These are phyloP conservation scores for Lagenidium sp. DNA, from an alignment of 352 stramenopile genomes.

Conservation along the genomic window DNA sequence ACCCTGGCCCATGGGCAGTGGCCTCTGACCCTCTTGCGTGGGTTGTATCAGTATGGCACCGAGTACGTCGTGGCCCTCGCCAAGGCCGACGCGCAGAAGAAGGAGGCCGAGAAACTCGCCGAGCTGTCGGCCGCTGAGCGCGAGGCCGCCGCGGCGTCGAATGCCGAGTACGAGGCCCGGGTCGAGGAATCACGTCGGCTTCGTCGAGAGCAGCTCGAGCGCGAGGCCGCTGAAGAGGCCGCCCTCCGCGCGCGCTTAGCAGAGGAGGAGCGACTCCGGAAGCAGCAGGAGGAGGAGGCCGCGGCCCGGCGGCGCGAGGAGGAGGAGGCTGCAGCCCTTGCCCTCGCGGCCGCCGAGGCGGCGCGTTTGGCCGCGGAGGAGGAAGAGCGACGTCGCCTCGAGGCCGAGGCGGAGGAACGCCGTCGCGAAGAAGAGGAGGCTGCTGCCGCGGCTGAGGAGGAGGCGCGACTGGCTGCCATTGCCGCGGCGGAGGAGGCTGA, in stretches of 20 bases:
- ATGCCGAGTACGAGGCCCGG: conserved; percentile 64
- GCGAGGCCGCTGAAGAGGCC: conserved; percentile 45
- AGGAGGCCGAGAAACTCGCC: conserved; percentile 49
- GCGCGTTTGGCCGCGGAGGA: conserved; percentile 20
- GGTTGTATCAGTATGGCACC: conserved; percentile 55
- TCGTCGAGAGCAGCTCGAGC: conserved; percentile 65
- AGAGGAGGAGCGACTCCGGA: conserved; percentile 25
- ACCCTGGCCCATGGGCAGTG: background rate
- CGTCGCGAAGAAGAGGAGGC: conserved; percentile 6
- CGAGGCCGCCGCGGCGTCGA: conserved; percentile 26
- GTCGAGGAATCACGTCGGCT: conserved; percentile 75
- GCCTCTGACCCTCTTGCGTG: conserved; percentile 1
- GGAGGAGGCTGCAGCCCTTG: conserved; percentile 22
- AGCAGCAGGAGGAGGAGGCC: conserved; percentile 26
- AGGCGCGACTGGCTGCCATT: conserved; percentile 7
- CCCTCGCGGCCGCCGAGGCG: conserved; percentile 26
- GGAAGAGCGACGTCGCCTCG: conserved; percentile 14
- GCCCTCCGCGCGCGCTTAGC: conserved; percentile 41
- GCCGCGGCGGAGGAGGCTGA: conserved; percentile 6
- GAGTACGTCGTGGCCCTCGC: conserved; percentile 77
- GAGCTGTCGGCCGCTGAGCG: conserved; percentile 59
- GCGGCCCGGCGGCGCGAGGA: too few relatives aligned
- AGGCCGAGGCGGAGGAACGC: background rate
- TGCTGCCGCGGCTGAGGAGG: conserved; percentile 6
- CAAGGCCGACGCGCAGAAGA: conserved; percentile 49